phyloP scores from a whole-genome alignment of 2,329 filamentous ascomycete species.

The Myriosclerotinia curreyana region DNA sequence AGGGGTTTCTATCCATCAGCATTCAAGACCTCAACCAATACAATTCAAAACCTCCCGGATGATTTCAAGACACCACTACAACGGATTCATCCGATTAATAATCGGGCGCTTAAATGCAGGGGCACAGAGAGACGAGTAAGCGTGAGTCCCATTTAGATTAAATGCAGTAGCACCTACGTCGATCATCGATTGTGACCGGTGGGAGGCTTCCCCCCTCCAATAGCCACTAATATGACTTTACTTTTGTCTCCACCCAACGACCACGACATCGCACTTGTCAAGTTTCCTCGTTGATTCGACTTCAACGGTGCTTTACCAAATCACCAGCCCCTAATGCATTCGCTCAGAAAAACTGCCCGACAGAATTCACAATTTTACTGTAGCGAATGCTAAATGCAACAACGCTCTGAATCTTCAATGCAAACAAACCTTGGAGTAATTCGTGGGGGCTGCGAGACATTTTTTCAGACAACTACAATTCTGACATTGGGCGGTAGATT shows the following conservation, averaged over 20 bases:
- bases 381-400: background rate
- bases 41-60: background rate
- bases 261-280: background rate
- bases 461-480: too few relatives aligned
- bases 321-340: background rate
- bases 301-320: background rate
- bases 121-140: background rate
- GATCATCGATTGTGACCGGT: background rate
- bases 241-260: background rate
- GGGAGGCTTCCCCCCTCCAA: background rate
- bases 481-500: background rate
- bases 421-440: background rate
- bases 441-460: too few relatives aligned
- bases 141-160: conserved; percentile 2
- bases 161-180: background rate
- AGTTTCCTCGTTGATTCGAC: background rate
- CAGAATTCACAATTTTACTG: background rate
- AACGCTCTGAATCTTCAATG: background rate
- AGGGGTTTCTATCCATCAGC: conserved; percentile 1
- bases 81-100: background rate
- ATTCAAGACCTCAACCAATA: background rate
- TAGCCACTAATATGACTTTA: background rate
- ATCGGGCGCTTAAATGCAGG: background rate
- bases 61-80: background rate
- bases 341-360: background rate